A percentile compares a stretch with the other conserved stretches of the same genome.
Conservation (phyloP, 2,329 filamentous ascomycete genomes). For the Aureobasidium lini region DNA sequence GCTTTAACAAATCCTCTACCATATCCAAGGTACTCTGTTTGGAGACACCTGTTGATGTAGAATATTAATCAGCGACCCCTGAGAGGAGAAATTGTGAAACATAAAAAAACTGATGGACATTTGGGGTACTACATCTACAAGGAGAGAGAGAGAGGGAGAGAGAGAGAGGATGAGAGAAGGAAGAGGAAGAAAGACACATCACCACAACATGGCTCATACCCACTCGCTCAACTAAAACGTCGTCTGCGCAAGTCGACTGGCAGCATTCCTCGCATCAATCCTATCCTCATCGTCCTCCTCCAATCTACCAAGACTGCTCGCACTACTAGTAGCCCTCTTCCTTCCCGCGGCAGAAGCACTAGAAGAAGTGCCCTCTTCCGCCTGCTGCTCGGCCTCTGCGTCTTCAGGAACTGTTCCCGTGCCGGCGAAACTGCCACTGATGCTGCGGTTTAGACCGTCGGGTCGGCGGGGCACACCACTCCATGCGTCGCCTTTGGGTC, state of each 20-base stretch:
- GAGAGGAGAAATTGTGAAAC: not conserved
- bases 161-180: no score
- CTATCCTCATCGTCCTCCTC: constrained; percentile 85
- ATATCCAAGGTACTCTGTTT: no score
- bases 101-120: not conserved
- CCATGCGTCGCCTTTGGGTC: constrained; percentile 97
- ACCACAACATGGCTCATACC: no score
- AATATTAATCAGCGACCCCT: no score
- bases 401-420: constrained; percentile 49
- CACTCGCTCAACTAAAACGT: constrained; percentile 56
- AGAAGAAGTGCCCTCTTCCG: constrained; percentile 27
- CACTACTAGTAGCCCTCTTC: constrained; percentile 42
- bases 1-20: no score
- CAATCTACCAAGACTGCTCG: constrained; percentile 51
- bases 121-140: not conserved
- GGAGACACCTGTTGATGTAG: no score
- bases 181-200: no score
- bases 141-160: no score
- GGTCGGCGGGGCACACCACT: constrained; percentile 81
- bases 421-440: constrained; percentile 62
- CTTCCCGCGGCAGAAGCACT: constrained; percentile 27
- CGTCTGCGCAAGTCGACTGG: constrained; percentile 85
- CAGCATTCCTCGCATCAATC: constrained; percentile 91
- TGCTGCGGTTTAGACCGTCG: constrained; percentile 68
- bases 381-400: constrained; percentile 37